Conservation (phyloP, 2,329 filamentous ascomycete genomes). For the Colletotrichum horii region DNA sequence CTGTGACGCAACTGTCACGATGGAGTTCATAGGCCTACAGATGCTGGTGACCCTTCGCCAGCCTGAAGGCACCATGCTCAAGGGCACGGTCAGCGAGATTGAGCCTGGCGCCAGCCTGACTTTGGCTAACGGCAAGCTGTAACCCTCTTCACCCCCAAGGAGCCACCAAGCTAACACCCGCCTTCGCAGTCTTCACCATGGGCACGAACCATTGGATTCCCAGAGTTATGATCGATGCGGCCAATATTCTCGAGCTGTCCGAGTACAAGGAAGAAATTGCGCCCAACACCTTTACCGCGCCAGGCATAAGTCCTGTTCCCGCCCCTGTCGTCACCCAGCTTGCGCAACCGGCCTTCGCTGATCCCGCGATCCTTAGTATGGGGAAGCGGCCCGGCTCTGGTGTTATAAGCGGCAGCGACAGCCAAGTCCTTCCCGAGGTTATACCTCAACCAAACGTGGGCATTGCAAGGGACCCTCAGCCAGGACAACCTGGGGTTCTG, state of each 20-base stretch:
- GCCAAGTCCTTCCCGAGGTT: slow-evolving; percentile 12
- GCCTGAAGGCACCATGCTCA: slow-evolving; percentile 67
- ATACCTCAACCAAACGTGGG: slow-evolving; percentile 31
- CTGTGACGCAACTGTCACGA: slow-evolving; percentile 35
- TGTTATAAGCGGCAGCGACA: slow-evolving; percentile 25
- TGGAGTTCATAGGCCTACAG: slow-evolving; percentile 79
- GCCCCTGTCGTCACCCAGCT: slow-evolving; percentile 31
- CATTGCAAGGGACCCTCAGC: slow-evolving; percentile 35
- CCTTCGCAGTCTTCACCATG: slow-evolving; percentile 40
- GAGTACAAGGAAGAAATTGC: slow-evolving; percentile 39
- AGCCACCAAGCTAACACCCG: background rate
- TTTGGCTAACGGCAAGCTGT: slow-evolving; percentile 70
- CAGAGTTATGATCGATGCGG: slow-evolving; percentile 48
- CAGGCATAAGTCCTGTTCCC: slow-evolving; percentile 27
- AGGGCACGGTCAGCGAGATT: slow-evolving; percentile 74
- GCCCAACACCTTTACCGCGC: slow-evolving; percentile 31
- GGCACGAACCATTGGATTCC: slow-evolving; percentile 43
- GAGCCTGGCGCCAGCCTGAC: slow-evolving; percentile 70
- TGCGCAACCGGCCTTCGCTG: slow-evolving; percentile 63
- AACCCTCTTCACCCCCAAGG: background rate
- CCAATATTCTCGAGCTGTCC: slow-evolving; percentile 50
- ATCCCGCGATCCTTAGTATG: slow-evolving; percentile 83
- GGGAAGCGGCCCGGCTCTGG: slow-evolving; percentile 44
- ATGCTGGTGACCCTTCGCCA: slow-evolving; percentile 75
- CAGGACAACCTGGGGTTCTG: slow-evolving; percentile 25